Evolutionary conservation across 1,139 yeast species (phyloP).

Genomic region (Hansenula sp.): DNA sequence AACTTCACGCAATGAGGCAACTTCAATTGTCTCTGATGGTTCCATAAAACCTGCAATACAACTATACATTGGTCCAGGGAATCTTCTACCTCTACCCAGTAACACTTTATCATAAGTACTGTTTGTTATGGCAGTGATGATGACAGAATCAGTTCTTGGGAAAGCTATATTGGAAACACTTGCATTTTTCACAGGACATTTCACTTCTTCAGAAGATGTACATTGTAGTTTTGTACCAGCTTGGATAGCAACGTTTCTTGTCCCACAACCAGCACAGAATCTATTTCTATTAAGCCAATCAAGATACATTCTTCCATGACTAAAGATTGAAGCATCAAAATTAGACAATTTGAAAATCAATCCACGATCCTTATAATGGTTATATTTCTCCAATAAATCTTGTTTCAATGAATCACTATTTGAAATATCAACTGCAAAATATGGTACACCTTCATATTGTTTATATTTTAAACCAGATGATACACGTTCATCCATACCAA

Average conservation of each 20-base stretch:
- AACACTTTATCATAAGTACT: conserved; percentile 57
- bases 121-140: conserved; percentile 75
- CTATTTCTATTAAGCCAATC: conserved; percentile 79
- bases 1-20: conserved; percentile 81
- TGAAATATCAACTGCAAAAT: conserved; percentile 71
- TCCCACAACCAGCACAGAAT: conserved; percentile 89
- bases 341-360: conserved; percentile 30
- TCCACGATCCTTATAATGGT: conserved; percentile 4
- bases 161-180: conserved; percentile 56
- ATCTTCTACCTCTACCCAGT: conserved; percentile 65
- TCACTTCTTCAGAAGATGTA: conserved; percentile 29
- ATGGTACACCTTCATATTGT: conserved; percentile 66
- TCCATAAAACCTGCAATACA: conserved; percentile 96
- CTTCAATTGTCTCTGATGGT: conserved; percentile 89
- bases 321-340: conserved; percentile 61
- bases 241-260: conserved; percentile 60
- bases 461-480: conserved; percentile 28
- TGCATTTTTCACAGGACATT: conserved; percentile 53
- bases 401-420: conserved; percentile 16
- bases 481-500: conserved; percentile 64
- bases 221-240: conserved; percentile 83
- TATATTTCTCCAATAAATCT: neutral
- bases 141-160: conserved; percentile 89
- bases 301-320: conserved; percentile 79
- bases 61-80: conserved; percentile 55